Conservation (phyloP, 1,284 basidiomycete genomes). For the Vanrija sp. region DNA sequence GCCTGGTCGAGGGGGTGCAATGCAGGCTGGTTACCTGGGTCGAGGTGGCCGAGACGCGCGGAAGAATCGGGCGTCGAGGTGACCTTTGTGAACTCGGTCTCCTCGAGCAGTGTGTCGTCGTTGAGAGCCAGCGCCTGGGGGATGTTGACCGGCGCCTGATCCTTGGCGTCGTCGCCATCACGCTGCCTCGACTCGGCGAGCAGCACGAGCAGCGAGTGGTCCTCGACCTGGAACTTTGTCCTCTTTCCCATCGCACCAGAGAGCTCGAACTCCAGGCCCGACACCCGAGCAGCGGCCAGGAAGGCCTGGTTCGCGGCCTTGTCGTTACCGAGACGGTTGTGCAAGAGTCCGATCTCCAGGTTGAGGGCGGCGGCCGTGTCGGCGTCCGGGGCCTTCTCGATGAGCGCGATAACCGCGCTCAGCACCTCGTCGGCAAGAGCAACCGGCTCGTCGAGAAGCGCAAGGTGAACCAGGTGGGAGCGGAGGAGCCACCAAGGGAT, state of each 20-base stretch:
- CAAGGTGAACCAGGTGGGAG: conserved; percentile 68
- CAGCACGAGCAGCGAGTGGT: conserved; percentile 86
- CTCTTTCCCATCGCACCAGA: conserved; percentile 90
- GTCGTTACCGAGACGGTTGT: conserved; percentile 68
- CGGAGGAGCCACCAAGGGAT: conserved; percentile 78
- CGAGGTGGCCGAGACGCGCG: conserved; percentile 58
- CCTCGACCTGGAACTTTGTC: conserved; percentile 87
- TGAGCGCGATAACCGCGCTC: conserved; percentile 55
- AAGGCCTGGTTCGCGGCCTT: conserved; percentile 75
- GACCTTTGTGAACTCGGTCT: conserved; percentile 73
- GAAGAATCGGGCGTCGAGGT: conserved; percentile 30
- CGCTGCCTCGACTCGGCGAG: conserved; percentile 73
- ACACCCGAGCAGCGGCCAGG: conserved; percentile 69
- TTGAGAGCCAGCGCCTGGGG: conserved; percentile 82
- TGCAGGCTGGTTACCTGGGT: conserved; percentile 77
- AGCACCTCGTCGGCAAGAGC: conserved; percentile 57
- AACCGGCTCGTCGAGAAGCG: conserved; percentile 81
- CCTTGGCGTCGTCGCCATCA: conserved; percentile 39
- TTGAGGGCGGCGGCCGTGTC: conserved; percentile 68
- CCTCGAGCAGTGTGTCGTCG: conserved; percentile 94
- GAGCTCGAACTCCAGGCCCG: conserved; percentile 81
- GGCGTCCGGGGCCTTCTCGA: conserved; percentile 31
- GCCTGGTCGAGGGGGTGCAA: conserved; percentile 88
- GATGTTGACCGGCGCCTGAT: conserved; percentile 43
- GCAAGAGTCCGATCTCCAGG: conserved; percentile 75